phyloP scores from a whole-genome alignment of 257 asterid species.

The Osmanthus fragrans region DNA sequence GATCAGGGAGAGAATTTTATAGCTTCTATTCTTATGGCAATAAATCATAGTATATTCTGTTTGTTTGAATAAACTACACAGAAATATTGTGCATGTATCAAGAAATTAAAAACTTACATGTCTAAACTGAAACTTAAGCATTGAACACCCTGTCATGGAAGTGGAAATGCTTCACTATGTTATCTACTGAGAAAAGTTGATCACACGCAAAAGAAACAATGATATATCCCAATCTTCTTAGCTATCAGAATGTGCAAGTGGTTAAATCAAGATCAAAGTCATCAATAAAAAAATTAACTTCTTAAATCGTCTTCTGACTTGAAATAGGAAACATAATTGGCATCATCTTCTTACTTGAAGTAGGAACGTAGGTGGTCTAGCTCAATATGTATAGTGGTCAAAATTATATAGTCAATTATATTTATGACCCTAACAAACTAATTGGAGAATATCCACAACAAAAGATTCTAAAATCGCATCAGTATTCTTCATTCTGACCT shows the following conservation, averaged over 20 bases:
- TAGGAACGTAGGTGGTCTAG: neutral
- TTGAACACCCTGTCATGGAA: neutral
- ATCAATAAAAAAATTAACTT: neutral
- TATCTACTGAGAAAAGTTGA: neutral
- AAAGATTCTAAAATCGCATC: neutral
- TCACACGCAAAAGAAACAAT: neutral
- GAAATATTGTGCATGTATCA: neutral
- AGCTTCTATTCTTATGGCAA: neutral
- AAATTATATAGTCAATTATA: neutral
- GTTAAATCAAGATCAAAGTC: neutral
- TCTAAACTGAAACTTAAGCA: neutral
- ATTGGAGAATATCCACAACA: neutral
- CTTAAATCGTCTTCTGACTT: neutral
- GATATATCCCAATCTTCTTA: neutral
- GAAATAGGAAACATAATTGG: no score
- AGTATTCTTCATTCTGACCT: conserved; percentile 47
- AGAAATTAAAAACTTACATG: neutral
- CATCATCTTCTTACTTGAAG: no score
- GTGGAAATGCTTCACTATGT: neutral
- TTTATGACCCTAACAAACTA: neutral
- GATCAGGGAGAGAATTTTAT: neutral
- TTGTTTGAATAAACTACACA: neutral
- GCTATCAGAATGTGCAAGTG: neutral
- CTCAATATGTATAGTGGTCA: neutral
- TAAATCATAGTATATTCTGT: neutral